Evolutionary conservation across 2,329 filamentous ascomycete species (phyloP), one percentile per base, ranked within the genome.

Genomic region (Cladosporium cucumerinum): DNA sequence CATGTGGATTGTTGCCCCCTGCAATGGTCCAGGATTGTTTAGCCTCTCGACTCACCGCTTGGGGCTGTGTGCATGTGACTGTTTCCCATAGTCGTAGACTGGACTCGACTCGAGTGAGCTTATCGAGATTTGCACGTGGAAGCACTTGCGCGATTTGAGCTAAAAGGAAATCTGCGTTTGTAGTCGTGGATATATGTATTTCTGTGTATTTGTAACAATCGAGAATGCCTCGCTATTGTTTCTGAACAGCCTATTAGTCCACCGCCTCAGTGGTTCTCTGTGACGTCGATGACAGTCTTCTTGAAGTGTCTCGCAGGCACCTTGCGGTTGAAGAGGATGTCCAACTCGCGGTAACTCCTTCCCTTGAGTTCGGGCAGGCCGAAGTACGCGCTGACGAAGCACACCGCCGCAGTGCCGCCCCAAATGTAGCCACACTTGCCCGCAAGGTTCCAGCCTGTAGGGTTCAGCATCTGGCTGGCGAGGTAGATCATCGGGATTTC

Each of bases 401-500:
- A 95, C 62, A 88, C 78, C 79, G 92, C 91, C 78, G 91, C 94
- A 65, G 92, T 88, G 0, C 88, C 90, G 18, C 86, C 88, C 90
- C 92, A 92, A 81, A 96, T 95, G 80, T 96, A 96, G 34, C 93
- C 92, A 0, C 92, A 86, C 71, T 86, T 95, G 79, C 94, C 95
- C 66, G 86, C 84, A 92, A 92, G 96, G 78, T 96, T 82, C 93
- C 93, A 97, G 0, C 87, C 89, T 0, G 82, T 84, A 0, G 93
- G 92, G 79, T 97, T 97, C 48, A 96, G 84, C 93, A 97, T 97
- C 79, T 96, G 96, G 0, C 93, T 93, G 0, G 92, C 95, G 43
- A 97, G 78, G 5, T 96, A 89, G 58, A 87, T 89, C 74, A 88
- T 91, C 71, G 96, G 80, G 69, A 97, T 96, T 68, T 86, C 89